Percentiles rank a stretch among this genome's conserved stretches.
Evolutionary conservation across 306 rosid genomes (phyloP).

Genomic region (Gastrolobium bilobum): DNA sequence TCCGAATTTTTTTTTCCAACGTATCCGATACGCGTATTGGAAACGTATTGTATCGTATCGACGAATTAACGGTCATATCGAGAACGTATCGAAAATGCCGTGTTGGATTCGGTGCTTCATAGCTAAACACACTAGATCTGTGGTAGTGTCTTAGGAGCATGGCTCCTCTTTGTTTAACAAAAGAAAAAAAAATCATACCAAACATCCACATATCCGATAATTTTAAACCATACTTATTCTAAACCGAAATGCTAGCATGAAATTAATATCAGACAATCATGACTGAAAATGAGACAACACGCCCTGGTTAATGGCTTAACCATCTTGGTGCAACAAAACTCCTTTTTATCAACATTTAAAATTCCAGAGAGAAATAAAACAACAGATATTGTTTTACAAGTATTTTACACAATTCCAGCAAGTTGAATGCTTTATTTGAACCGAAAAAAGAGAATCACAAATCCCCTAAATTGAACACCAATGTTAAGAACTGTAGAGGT

Average conservation of each 20-base stretch:
- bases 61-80: too few species aligned
- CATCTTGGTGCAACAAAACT: constrained; percentile 32
- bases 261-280: constrained; percentile 6
- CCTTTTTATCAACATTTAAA: constrained; percentile 27
- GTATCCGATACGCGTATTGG: too few species aligned
- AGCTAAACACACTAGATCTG: not conserved
- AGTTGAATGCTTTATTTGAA: constrained; percentile 19
- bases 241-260: constrained; percentile 23
- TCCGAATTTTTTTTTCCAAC: too few species aligned
- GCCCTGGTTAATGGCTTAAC: not conserved
- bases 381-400: constrained; percentile 3
- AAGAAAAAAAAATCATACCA: too few species aligned
- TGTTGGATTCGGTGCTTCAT: too few species aligned
- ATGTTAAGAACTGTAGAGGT: not conserved
- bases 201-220: not conserved
- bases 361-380: not conserved
- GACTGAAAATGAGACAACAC: constrained; percentile 16
- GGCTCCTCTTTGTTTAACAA: too few species aligned
- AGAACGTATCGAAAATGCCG: too few species aligned
- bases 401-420: constrained; percentile 2
- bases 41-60: too few species aligned
- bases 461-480: not conserved
- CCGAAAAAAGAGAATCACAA: constrained; percentile 2
- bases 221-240: not conserved
- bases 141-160: too few species aligned